These are phyloP conservation scores for Chrysanthemum seticuspe DNA, from an alignment of 129 eudicot species.

Conservation along the genomic window DNA sequence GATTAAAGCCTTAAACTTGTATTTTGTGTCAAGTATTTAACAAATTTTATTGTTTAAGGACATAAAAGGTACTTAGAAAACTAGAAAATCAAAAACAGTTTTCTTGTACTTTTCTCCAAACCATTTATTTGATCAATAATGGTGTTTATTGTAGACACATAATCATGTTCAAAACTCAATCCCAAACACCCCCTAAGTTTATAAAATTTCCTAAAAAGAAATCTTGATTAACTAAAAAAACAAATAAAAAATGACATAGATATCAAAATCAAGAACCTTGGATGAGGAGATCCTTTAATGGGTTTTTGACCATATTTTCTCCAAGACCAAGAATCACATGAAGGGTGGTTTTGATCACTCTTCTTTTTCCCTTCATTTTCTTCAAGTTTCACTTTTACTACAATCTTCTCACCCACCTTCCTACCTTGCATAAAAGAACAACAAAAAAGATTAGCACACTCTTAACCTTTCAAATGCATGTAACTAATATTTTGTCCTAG, in stretches of 20 bases:
- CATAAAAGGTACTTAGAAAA: too few species aligned
- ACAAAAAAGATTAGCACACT: constrained; percentile 20
- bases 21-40: too few species aligned
- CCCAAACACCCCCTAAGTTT: not conserved
- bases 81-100: too few species aligned
- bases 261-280: constrained; percentile 46
- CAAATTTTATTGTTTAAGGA: too few species aligned
- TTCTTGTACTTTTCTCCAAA: too few species aligned
- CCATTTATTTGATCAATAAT: too few species aligned
- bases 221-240: constrained; percentile 4
- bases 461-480: constrained; percentile 11
- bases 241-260: constrained; percentile 3
- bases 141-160: too few species aligned
- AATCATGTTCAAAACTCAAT: too few species aligned
- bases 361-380: constrained; percentile 48
- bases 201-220: constrained; percentile 2
- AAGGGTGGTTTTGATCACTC: constrained; percentile 59
- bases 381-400: constrained; percentile 60
- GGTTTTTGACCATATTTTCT: constrained; percentile 98
- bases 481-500: not conserved
- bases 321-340: constrained; percentile 97
- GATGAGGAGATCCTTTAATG: constrained; percentile 83
- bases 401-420: constrained; percentile 61
- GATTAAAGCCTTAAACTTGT: too few species aligned
- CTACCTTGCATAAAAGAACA: constrained; percentile 37